Base-by-base conservation (phyloP, 1,284 basidiomycete species). In the Thelephora terrestris region DNA sequence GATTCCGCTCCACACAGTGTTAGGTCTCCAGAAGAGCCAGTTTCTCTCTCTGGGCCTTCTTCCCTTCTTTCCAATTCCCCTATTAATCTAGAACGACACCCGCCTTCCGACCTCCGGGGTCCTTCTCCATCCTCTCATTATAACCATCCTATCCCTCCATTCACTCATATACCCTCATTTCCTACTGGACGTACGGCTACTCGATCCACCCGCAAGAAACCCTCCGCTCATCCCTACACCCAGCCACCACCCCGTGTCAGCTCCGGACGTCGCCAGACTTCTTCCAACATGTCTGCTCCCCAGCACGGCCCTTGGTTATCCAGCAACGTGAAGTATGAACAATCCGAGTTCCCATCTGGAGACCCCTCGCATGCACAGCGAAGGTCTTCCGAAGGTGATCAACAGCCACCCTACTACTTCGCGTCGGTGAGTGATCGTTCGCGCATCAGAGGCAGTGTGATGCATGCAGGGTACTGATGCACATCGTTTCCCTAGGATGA, bases 211-310 rank as follows among this genome's bases (percentile, higher is more conserved):
- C 39, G 17, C 18, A 32, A 32, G 29, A 14, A 32, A 12, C 12
- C 7, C 9, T 32, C 14, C 5, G 6, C 29, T 29, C 14, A 29
- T n/a, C 37, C 16, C 18, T 17, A 24, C 34, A 39, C 38, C 27
- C 50, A 32, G 37, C 48, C 24, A 42, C 43, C 49, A 23, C 50
- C 45, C 43, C 18, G 39, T n/a, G 39, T 42, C 35, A 21, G n/a
- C 32, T 27, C 44, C 21, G 50, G 36, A 27, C 37, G 45, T 34
- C 49, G 43, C 43, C 38, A 35, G 45, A 38, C 5, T 42, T 47
- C 50, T 36, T 48, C 50, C 37, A 55, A 54, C 52, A 64, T 64
- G 63, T 59, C 63, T 32, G 58, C 60, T 46, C 55, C 58, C 23
- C 46, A 17, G 6, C 61, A 62, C 52, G 52, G 54, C 46, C 51